Evolutionary conservation across 352 stramenopile genomes (phyloP).

Genomic region (Globisporangium echinulatum): DNA sequence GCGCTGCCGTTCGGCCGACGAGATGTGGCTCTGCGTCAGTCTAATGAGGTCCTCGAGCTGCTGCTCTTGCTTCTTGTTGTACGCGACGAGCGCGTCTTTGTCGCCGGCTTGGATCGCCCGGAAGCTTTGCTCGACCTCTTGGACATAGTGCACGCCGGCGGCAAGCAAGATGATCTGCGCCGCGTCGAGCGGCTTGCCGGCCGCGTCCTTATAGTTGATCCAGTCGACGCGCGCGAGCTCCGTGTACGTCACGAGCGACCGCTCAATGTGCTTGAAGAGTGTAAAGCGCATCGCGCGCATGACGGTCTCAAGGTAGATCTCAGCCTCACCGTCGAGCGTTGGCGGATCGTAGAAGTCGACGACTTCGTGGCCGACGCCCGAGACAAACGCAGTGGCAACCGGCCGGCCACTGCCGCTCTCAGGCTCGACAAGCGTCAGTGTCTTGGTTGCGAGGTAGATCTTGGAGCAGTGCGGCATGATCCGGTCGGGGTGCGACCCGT

Average conservation of each 20-base stretch:
- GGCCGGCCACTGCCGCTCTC: conserved; percentile 45
- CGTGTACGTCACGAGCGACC: conserved; percentile 88
- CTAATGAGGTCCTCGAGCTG: conserved; percentile 93
- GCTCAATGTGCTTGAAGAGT: conserved; percentile 92
- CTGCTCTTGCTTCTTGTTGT: conserved; percentile 90
- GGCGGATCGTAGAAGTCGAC: conserved; percentile 91
- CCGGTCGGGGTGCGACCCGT: conserved; percentile 90
- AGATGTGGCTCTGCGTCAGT: conserved; percentile 89
- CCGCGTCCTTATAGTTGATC: conserved; percentile 93
- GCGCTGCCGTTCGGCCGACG: conserved; percentile 88
- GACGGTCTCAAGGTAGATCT: conserved; percentile 96
- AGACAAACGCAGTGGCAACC: conserved; percentile 89
- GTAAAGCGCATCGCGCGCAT: conserved; percentile 92
- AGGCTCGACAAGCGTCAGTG: conserved; percentile 75
- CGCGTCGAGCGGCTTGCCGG: conserved; percentile 86
- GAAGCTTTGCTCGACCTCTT: conserved; percentile 88
- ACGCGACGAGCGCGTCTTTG: conserved; percentile 82
- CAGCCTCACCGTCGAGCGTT: conserved; percentile 93
- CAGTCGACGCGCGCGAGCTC: conserved; percentile 91
- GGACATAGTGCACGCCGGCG: conserved; percentile 90
- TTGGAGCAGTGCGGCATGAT: conserved; percentile 95
- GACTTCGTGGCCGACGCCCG: conserved; percentile 91
- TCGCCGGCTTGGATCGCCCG: conserved; percentile 69
- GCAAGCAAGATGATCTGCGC: conserved; percentile 94
- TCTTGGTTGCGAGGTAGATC: conserved; percentile 94